These are phyloP conservation scores for Tetratostichococcus sp. DNA, from an alignment of 139 green algal species.

Conservation along the genomic window DNA sequence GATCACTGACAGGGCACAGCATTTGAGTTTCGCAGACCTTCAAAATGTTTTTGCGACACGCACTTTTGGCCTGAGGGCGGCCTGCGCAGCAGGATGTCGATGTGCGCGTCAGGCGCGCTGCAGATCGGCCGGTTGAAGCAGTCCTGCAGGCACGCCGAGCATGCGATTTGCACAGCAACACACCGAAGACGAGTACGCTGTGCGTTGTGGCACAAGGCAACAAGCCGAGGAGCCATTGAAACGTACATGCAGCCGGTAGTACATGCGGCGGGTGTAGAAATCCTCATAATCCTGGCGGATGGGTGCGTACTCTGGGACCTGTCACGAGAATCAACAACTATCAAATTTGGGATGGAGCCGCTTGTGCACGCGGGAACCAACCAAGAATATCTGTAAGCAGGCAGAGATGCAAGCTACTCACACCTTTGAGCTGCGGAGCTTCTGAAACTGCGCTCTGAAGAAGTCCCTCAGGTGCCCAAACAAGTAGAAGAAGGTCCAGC, in stretches of 20 bases:
- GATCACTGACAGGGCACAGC: no score
- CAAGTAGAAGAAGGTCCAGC: constrained; percentile 63
- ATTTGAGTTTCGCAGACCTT: no score
- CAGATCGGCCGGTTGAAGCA: constrained; percentile 93
- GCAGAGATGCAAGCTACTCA: no score
- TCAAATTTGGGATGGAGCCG: no score
- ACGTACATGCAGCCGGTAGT: constrained; percentile 78
- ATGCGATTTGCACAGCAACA: no score
- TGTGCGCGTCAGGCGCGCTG: constrained; percentile 80
- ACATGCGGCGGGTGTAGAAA: constrained; percentile 94
- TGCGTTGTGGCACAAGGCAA: no score
- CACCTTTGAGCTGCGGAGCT: not conserved
- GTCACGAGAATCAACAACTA: no score
- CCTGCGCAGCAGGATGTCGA: constrained; percentile 85
- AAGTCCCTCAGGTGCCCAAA: constrained; percentile 82
- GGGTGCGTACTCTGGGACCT: constrained; percentile 77
- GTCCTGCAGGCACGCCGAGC: constrained; percentile 78
- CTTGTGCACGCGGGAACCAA: no score
- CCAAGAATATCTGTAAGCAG: no score
- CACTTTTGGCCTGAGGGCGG: constrained; percentile 47
- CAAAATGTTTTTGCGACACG: no score
- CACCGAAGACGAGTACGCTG: no score
- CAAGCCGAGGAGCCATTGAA: no score
- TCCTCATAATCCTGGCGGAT: constrained; percentile 85
- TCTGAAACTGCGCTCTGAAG: constrained; percentile 32